Evolutionary conservation across 2,329 filamentous ascomycete genomes (phyloP).

Genomic region (Teratosphaeria viscida): DNA sequence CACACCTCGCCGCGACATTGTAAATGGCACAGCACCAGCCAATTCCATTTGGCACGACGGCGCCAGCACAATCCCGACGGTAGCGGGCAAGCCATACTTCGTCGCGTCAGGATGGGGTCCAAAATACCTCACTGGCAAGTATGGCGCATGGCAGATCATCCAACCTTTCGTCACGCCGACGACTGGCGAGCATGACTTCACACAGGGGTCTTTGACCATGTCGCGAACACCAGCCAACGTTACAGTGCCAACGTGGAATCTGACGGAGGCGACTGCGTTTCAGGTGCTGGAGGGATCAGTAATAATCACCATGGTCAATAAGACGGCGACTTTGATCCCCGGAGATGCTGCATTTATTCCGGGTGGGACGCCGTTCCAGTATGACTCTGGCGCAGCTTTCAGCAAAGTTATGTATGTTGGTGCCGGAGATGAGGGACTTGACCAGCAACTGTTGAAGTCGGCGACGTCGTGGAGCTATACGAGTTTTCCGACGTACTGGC

Average conservation of each 20-base stretch:
- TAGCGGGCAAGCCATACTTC: conserved; percentile 5
- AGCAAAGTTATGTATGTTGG: conserved; percentile 1
- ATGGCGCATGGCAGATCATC: conserved; percentile 36
- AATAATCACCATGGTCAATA: not conserved
- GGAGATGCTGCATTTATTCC: conserved; percentile 2
- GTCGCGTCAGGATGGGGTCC: conserved; percentile 25
- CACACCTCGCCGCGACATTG: conserved; percentile 29
- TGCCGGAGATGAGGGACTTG: not conserved
- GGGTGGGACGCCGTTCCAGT: not conserved
- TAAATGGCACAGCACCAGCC: conserved; percentile 32
- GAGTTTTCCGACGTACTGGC: not conserved
- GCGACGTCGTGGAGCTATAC: not conserved
- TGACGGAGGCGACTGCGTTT: conserved; percentile 10
- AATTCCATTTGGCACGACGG: conserved; percentile 4
- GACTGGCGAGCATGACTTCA: conserved; percentile 34
- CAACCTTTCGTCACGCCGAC: conserved; percentile 33
- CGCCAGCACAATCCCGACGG: not conserved
- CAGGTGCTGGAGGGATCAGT: not conserved
- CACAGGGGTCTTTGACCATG: conserved; percentile 35
- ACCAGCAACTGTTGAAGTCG: not conserved
- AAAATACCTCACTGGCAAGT: conserved; percentile 34
- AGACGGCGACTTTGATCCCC: not conserved
- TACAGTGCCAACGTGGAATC: conserved; percentile 14
- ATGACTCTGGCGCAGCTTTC: not conserved
- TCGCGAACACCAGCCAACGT: conserved; percentile 17